Percentiles rank a stretch among this genome's conserved stretches.
Evolutionary conservation across 208 protist species (phyloP).

Genomic region (Trypanosoma cruzi): DNA sequence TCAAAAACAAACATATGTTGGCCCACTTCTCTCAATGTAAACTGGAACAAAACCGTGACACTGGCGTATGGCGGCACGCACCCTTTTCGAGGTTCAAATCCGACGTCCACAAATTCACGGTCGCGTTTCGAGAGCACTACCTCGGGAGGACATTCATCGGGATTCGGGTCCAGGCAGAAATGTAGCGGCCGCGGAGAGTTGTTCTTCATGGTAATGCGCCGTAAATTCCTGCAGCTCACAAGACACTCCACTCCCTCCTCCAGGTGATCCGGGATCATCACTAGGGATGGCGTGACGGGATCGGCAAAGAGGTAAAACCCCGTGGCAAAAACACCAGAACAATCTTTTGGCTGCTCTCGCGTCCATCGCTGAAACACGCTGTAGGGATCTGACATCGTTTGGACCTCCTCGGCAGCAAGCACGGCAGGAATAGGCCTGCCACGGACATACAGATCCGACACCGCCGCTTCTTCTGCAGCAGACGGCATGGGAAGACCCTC

Average conservation of each 20-base stretch:
- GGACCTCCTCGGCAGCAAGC: conserved; percentile 10
- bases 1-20: conserved; percentile 47
- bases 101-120: conserved; percentile 40
- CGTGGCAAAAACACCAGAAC: conserved; percentile 51
- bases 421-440: conserved; percentile 19
- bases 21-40: conserved; percentile 58
- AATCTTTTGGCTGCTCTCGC: conserved; percentile 18
- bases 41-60: conserved; percentile 58
- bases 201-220: conserved; percentile 78
- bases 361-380: conserved; percentile 36
- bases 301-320: conserved; percentile 85
- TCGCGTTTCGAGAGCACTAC: conserved; percentile 33
- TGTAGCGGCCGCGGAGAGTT: conserved; percentile 63
- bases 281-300: conserved; percentile 50
- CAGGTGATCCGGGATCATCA: conserved; percentile 60
- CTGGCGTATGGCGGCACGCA: conserved; percentile 46
- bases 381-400: conserved; percentile 38
- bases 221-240: conserved; percentile 58
- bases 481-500: conserved; percentile 57
- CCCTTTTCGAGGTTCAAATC: conserved; percentile 69
- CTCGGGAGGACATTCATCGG: conserved; percentile 40
- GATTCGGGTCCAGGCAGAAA: conserved; percentile 73
- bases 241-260: conserved; percentile 85
- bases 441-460: conserved; percentile 5
- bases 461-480: not conserved